Evolutionary conservation across 2,329 filamentous ascomycete species (phyloP), one percentile per base, ranked within the genome.

Genomic region (Ophiostoma quercus): DNA sequence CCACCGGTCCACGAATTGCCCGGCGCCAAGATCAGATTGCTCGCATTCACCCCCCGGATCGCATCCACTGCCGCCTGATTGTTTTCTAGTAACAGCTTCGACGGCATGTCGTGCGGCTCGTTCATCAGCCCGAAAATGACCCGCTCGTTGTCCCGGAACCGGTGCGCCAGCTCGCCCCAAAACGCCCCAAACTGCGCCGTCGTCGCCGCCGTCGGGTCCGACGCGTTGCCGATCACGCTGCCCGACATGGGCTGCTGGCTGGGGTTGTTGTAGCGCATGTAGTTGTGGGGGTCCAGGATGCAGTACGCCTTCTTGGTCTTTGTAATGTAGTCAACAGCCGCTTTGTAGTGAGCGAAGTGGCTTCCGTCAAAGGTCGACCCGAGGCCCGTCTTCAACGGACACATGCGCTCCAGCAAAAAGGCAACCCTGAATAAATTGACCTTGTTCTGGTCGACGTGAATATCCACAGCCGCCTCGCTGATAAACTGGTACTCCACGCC

Each of bases 211-310:
- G 76, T 79, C 0, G 78, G 69, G 76, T 85, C 81, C 1, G 78
- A 76, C 0, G 77, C 75, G 74, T 84, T 80, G 32, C 83, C 83
- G 72, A 85, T 84, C 12, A 84, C 78, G 73, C 80, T 82, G 57
- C 83, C 83, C 7, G 79, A 80, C 69, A 76, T 79, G 3, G 83
- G 83, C 74, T 85, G 83, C 39, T 78, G 77, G 22, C 79, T 81
- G 1, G 83, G 83, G 73, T 85, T 78, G 72, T 84, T 84, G 75
- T 85, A 85, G 3, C 83, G 79, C 83, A 84, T 84, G 74, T 84
- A 83, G 74, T 84, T 84, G 76, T 84, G 83, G 2, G 82, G 82
- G 74, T 84, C 83, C 2, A 85, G 75, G 71, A 85, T 82, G 11
- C 78, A 79, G 72, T 84, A 78, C 0, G 79, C 78, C 0, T 79